Conservation (phyloP, 441 rosid genomes). For the Hypseocharis bilobata region DNA sequence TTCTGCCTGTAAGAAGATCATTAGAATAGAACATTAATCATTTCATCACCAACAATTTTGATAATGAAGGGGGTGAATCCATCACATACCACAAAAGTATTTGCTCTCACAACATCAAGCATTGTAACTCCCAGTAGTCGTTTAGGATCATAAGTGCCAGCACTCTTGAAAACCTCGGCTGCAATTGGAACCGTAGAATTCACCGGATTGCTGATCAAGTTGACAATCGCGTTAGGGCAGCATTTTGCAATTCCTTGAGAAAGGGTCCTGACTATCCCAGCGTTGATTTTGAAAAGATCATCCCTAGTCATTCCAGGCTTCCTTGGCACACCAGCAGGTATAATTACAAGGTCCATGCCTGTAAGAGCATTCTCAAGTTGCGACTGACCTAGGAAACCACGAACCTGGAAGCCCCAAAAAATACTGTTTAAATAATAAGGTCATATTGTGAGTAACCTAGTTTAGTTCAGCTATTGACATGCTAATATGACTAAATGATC, state of each 20-base stretch:
- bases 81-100: slow-evolving; percentile 69
- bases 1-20: slow-evolving; percentile 42
- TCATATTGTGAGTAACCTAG: no score
- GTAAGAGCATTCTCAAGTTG: slow-evolving; percentile 67
- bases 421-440: no score
- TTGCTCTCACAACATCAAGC: slow-evolving; percentile 90
- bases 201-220: slow-evolving; percentile 85
- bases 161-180: slow-evolving; percentile 77
- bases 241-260: slow-evolving; percentile 75
- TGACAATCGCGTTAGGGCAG: slow-evolving; percentile 73
- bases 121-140: slow-evolving; percentile 76
- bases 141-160: slow-evolving; percentile 68
- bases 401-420: slow-evolving; percentile 38
- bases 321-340: slow-evolving; percentile 93
- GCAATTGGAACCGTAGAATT: slow-evolving; percentile 90
- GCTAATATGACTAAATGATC: no score
- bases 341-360: slow-evolving; percentile 75
- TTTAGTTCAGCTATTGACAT: no score
- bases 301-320: slow-evolving; percentile 98
- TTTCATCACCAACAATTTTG: no score
- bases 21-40: not conserved
- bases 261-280: slow-evolving; percentile 75
- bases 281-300: slow-evolving; percentile 87
- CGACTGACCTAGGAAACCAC: slow-evolving; percentile 70
- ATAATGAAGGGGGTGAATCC: not conserved